Base-by-base conservation (phyloP, 305 asterid species). In the Plantago coronopus region DNA sequence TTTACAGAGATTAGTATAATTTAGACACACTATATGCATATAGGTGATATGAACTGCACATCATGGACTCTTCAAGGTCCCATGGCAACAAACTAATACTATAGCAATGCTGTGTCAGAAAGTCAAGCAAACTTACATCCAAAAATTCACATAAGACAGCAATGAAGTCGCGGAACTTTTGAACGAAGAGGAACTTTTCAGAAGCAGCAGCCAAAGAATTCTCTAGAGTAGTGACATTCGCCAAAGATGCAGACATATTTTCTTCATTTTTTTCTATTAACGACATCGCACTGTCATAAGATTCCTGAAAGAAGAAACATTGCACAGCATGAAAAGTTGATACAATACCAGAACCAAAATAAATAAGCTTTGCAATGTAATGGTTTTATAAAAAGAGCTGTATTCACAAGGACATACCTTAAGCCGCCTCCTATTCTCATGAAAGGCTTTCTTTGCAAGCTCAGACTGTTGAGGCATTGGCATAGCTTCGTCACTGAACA, bases 131-230 rank as follows among this genome's bases (percentile, higher is more conserved):
- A 40, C 40, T 93, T 42, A 91, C 98, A 97, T 86, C 89, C 81
- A 93, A 77, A 81, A 89, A 89, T 66, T 78, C 93, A 83, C 98
- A 86, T 73, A 89, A 73, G 78, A 86, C 96, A 75, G 89, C 83
- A 81, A 86, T 81, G 80, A 80, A 93, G 71, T 89, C 97, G 77
- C 96, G 94, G 71, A 93, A 94, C 94, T 83, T 84, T 83, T 89
- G 97, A 95, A 93, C 86, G 83, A 93, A 93, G 79, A 83, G 82
- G 88, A 78, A 93, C 91, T 83, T 89, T 85, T 93, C 95, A 86
- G 84, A 89, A 54, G 95, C 91, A 51, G 86, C 94, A 70, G 87
- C 66, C 74, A 93, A 76, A 53, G 94, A 81, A 73, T 70, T 76
- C 76, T 93, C 96, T 63, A 93, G 75, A 58, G 57, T 70, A 57